Evolutionary conservation across 345 rosid genomes (phyloP), one percentile per base, ranked within the genome.

Genomic region (Zanthoxylum bungeanum): DNA sequence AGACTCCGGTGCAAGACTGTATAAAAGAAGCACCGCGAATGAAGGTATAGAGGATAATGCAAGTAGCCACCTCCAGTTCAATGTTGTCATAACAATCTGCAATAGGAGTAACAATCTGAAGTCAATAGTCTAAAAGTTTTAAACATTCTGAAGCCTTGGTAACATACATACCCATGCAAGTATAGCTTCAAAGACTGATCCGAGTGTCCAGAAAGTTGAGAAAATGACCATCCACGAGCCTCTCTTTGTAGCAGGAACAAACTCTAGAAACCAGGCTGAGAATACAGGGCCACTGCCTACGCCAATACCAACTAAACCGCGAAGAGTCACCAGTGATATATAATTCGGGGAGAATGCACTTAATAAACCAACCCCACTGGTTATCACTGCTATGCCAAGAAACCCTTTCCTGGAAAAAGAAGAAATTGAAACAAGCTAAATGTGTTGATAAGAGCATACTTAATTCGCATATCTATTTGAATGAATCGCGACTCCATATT

Each of bases 1-100:
- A 31, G 95, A 87, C 73, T 89, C 95, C 0, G 87, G 87, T 33
- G 80, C 73, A 49, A 69, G 24, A n/a, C 40, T 21, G 66, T 85
- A 87, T 31, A 89, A 79, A 19, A 81, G 4, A 69, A 87, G 90
- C 73, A 85, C 89, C 25, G 69, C 64, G 37, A 80, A 73, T 44
- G 94, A 82, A 58, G 92, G 90, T 24, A 84, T 7, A 60, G 92
- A 78, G 40, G 89, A 84, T 14, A 85, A n/a, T 5, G 73, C 92
- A 59, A 89, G 87, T 31, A 89, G 80, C 92, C 94, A 89, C 75
- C 94, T 85, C 90, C 94, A 85, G 59, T 76, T 76, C 72, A 89
- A 77, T 53, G 67, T 78, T 55, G 90, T 86, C 90, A 87, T 84
- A 19, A 87, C 77, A 62, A 84, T 72, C 87, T 84, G 85, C 71